Evolutionary conservation across 768 basidiomycete species (phyloP), one percentile per base, ranked within the genome.

Genomic region (Filobasidium wieringae): DNA sequence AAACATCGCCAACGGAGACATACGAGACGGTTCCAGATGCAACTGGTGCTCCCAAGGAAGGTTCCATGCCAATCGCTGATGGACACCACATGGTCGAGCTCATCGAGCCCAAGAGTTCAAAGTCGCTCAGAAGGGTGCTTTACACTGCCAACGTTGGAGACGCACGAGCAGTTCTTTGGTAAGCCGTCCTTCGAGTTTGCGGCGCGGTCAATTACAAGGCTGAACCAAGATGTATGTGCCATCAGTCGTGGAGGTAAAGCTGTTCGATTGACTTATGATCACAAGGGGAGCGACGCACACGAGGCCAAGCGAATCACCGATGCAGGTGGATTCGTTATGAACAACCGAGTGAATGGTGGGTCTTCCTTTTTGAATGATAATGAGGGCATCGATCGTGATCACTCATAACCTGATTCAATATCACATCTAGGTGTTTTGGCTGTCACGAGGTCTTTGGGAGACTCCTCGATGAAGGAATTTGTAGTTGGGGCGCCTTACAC

Each of bases 381-480:
- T n/a, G n/a, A n/a, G n/a, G n/a, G n/a, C n/a, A n/a, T n/a, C n/a
- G n/a, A n/a, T n/a, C n/a, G n/a, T n/a, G n/a, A n/a, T n/a, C n/a
- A n/a, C n/a, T n/a, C n/a, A n/a, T n/a, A n/a, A n/a, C n/a, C n/a
- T n/a, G n/a, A n/a, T n/a, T n/a, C n/a, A n/a, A n/a, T n/a, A n/a
- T n/a, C n/a, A n/a, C n/a, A n/a, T n/a, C 6, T 59, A 77, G 76
- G 78, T 58, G 92, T 97, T 39, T 77, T 99, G 55, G 91, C 91
- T 6, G 95, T 99, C 29, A 99, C 95, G 17, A 80, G 95, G 58
- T 90, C 90, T 67, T 77, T 99, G 57, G 95, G 95, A 32, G 95
- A 99, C 69, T 87, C 90, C 1, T 87, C 89, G 7, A 97, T 99
- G 95, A 99, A 99, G 75, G 95, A 99, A 68, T 99, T 92, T 72